Evolutionary conservation across 305 asterid species (phyloP), one percentile per base, ranked within the genome.

Genomic region (Striga hermonthica): DNA sequence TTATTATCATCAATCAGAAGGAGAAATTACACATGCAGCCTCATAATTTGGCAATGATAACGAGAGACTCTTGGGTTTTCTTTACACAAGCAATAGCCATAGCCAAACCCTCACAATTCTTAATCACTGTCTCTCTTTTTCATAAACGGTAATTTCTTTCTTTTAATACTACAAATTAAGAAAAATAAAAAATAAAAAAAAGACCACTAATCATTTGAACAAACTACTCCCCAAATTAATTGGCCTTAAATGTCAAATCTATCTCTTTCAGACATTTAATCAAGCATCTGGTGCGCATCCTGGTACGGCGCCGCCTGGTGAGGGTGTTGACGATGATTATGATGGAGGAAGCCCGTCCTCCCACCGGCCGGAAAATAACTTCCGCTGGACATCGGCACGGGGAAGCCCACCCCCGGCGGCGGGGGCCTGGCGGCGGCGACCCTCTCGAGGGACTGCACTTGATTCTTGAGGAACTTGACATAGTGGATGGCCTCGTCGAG

Each of bases 401-500:
- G 98, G 62, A 92, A 89, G 0, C 98, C 97, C 5, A 63, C 34
- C 50, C 72, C 44, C 62, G 65, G 37, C 36, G 75, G n/a, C 61
- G 63, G 39, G 37, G 76, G 89, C 62, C 89, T 61, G 35, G 28
- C 78, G 7, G 84, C 91, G 15, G 91, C 91, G 38, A 79, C 95
- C 61, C 87, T 37, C 55, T 93, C 96, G 0, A 93, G 81, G 12
- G 95, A 82, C 68, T 86, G 92, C 44, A 93, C 92, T 75, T 93
- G 99, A 4, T 81, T 86, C 59, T 93, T 90, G 80, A 93, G 59
- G 63, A 93, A 93, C 62, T 93, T 93, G 7, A 93, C 95, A 43
- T 93, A 93, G 55, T 90, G 99, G 45, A 90, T 86, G 4, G 99
- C 99, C 81, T 93, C 99, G 15, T 93, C 99, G 1, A 93, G 67